These are phyloP conservation scores for Blastobotrys persicus DNA, from an alignment of 1,139 yeast genomes.

Conservation along the genomic window DNA sequence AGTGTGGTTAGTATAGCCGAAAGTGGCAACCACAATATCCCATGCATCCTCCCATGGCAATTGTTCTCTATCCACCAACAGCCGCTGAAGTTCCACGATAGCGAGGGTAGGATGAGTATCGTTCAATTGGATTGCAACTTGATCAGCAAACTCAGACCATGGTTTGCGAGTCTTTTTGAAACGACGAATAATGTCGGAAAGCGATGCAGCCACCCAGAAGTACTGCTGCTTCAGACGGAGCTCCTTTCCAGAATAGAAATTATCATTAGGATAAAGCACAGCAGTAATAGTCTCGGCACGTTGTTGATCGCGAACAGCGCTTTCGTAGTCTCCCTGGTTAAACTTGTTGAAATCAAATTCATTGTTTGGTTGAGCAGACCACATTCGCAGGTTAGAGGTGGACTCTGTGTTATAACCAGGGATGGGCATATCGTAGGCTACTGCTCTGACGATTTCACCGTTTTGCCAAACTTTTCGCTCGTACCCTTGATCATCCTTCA, in stretches of 20 bases:
- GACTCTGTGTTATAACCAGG: constrained; percentile 85
- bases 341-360: constrained; percentile 92
- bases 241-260: constrained; percentile 87
- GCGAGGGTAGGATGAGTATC: constrained; percentile 96
- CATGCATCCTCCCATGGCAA: constrained; percentile 83
- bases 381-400: constrained; percentile 84
- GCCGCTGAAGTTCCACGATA: constrained; percentile 83
- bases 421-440: constrained; percentile 90
- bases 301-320: constrained; percentile 81
- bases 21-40: constrained; percentile 74
- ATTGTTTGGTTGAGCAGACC: constrained; percentile 87
- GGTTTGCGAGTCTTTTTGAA: constrained; percentile 76
- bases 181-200: constrained; percentile 87
- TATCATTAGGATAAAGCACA: constrained; percentile 89
- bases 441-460: constrained; percentile 84
- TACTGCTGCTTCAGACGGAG: constrained; percentile 92
- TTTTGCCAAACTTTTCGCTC: constrained; percentile 73
- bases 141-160: constrained; percentile 82
- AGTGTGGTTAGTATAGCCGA: constrained; percentile 93
- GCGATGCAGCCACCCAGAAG: constrained; percentile 95
- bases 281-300: constrained; percentile 90
- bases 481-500: constrained; percentile 52
- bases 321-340: constrained; percentile 87
- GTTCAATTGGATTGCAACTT: constrained; percentile 87
- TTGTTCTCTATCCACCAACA: constrained; percentile 78